Percentiles rank a stretch among this genome's conserved stretches.
These are phyloP conservation scores for Aspergillus eucalypticola DNA, from an alignment of 2,329 filamentous ascomycete genomes.

Conservation along the genomic window DNA sequence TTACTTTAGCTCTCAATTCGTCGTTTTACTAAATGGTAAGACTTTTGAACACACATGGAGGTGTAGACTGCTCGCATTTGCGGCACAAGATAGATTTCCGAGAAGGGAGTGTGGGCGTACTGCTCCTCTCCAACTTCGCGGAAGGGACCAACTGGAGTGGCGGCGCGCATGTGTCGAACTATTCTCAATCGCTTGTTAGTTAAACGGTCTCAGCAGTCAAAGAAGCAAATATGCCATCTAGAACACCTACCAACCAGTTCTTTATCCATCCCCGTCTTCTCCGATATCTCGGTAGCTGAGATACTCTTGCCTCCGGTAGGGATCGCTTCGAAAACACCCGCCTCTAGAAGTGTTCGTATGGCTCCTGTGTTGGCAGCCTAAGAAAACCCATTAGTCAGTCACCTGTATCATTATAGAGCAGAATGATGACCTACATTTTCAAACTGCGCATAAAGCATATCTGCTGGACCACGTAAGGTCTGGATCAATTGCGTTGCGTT, in stretches of 20 bases:
- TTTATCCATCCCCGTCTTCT: conserved; percentile 16
- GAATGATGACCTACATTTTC: not conserved
- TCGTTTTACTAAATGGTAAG: too few relatives aligned
- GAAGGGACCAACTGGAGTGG: conserved; percentile 22
- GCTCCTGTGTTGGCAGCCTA: conserved; percentile 24
- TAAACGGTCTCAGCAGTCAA: not conserved
- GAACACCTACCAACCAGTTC: conserved; percentile 5
- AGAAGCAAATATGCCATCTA: not conserved
- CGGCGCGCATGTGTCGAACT: conserved; percentile 25
- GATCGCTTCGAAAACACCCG: conserved; percentile 24
- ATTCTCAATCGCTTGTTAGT: not conserved
- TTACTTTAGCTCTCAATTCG: not conserved
- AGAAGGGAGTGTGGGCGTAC: conserved; percentile 25
- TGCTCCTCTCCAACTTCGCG: conserved; percentile 19
- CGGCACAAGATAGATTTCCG: conserved; percentile 18
- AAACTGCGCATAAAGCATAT: not conserved
- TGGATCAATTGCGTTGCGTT: not conserved
- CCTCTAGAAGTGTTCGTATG: conserved; percentile 21
- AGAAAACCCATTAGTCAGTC: not conserved
- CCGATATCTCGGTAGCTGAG: conserved; percentile 12
- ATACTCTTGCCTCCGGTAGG: conserved; percentile 19
- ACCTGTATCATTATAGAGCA: not conserved
- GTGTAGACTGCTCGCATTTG: conserved; percentile 16
- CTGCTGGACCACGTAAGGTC: not conserved
- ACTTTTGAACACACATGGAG: conserved; percentile 6